A percentile compares a stretch with the other conserved stretches of the same genome.
Evolutionary conservation across 257 asterid species (phyloP).

Genomic region (Galeopsis tetrahit): DNA sequence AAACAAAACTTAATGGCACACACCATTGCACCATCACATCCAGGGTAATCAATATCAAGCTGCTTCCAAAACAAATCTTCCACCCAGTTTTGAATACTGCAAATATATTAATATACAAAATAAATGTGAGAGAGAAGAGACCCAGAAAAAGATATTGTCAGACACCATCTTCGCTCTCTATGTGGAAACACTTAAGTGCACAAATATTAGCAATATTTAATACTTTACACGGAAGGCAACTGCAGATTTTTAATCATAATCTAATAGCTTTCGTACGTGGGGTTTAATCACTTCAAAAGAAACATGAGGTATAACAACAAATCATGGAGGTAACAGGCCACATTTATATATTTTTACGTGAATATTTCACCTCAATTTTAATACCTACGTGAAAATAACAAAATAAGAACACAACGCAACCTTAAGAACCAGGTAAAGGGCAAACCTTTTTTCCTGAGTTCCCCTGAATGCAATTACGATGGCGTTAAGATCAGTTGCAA

Average conservation of each 20-base stretch:
- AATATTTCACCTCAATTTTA: neutral
- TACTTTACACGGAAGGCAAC: conserved; percentile 18
- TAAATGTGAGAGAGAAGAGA: conserved; percentile 18
- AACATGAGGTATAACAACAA: conserved; percentile 20
- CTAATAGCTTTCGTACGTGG: neutral
- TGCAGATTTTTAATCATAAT: conserved; percentile 3
- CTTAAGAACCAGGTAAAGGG: conserved; percentile 26
- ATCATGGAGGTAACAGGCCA: conserved; percentile 25
- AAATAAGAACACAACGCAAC: neutral
- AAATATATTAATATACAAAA: conserved; percentile 28
- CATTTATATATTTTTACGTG: neutral
- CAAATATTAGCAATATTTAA: conserved; percentile 3
- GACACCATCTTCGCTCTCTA: neutral
- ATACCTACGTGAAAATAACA: neutral
- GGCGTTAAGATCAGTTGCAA: conserved; percentile 80
- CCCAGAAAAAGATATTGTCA: conserved; percentile 1
- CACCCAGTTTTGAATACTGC: conserved; percentile 95
- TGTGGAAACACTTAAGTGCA: conserved; percentile 9
- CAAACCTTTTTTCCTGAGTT: conserved; percentile 87
- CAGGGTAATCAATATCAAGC: conserved; percentile 87
- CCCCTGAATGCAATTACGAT: conserved; percentile 93
- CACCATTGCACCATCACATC: conserved; percentile 91
- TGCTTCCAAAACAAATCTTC: conserved; percentile 98
- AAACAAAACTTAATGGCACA: conserved; percentile 29
- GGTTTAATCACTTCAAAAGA: conserved; percentile 25